Percentiles rank a stretch among this genome's conserved stretches.
These are phyloP conservation scores for Suillus variegatus DNA, from an alignment of 768 basidiomycete genomes.

Conservation along the genomic window DNA sequence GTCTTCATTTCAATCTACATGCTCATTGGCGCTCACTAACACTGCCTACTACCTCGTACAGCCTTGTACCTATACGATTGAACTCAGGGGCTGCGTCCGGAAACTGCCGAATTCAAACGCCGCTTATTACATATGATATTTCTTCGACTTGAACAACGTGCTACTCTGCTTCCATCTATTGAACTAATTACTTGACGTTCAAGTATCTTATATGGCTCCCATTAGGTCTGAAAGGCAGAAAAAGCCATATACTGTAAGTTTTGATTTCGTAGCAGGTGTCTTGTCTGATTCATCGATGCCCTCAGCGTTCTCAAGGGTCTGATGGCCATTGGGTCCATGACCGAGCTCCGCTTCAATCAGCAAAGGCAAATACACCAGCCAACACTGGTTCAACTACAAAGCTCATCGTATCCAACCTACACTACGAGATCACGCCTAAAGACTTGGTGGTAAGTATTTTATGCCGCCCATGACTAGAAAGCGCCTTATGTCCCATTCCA, in stretches of 20 bases:
- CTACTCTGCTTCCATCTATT: neutral
- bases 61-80: neutral
- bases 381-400: constrained; percentile 44
- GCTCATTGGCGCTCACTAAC: neutral
- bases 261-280: neutral
- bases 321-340: constrained; percentile 80
- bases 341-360: constrained; percentile 53
- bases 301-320: constrained; percentile 59
- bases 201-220: constrained; percentile 21
- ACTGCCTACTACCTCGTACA: neutral
- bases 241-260: constrained; percentile 46
- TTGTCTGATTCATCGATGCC: constrained; percentile 6
- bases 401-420: constrained; percentile 82
- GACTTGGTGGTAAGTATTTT: constrained; percentile 75
- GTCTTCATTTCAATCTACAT: neutral
- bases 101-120: constrained; percentile 7
- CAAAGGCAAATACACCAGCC: constrained; percentile 25
- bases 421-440: constrained; percentile 89
- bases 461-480: constrained; percentile 4
- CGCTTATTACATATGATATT: constrained; percentile 2
- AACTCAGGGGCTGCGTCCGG: neutral
- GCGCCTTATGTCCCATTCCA: constrained; percentile 30
- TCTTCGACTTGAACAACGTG: constrained; percentile 2
- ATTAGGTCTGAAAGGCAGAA: constrained; percentile 33
- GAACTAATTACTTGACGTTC: neutral